Evolutionary conservation across 2,329 filamentous ascomycete species (phyloP), one percentile per base, ranked within the genome.

Genomic region (Xylariaceae sp.): DNA sequence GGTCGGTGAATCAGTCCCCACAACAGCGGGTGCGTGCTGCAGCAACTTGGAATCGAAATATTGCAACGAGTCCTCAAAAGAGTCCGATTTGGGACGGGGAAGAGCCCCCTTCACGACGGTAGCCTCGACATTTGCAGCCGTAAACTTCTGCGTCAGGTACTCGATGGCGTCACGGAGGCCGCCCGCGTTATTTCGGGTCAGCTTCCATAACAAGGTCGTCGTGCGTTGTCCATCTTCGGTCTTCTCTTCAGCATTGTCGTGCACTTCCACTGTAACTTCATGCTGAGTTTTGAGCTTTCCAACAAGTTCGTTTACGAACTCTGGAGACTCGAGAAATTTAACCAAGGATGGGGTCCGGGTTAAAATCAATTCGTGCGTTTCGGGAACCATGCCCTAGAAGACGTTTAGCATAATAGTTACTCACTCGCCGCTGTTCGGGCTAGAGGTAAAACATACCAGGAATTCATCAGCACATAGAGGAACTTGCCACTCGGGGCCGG

Each of bases 21-120:
- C 81, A 1, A 89, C 84, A 4, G 89, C 83, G 29, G 93, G 92
- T 3, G 93, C 92, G 66, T 95, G 92, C 73, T 97, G 94, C 48
- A 99, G 83, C 39, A 99, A 82, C 76, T 97, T 97, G 2, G 93
- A 97, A 70, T 97, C 91, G 68, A 99, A 99, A 77, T 92, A 97
- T 52, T 92, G 93, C 46, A 97, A 81, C 6, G 93, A 96, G 65
- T 99, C 93, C 71, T 99, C 94, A 61, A 99, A 99, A 0, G 94
- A 97, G 72, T 99, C 94, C 1, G 94, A 97, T 77, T 97, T 97
- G 59, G 94, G 94, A n/a, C 94, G 89, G 16, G 93, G 92, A 61
- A 97, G 94, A n/a, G 91, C 87, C 46, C 94, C 94, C 72, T 95
- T 95, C 67, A 97, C 86, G 35, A 92, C 87, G 52, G 83, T 89